Percentiles rank a stretch among this genome's conserved stretches.
phyloP scores from a whole-genome alignment of 2,329 filamentous ascomycete species.

The Botrytis squamosa region DNA sequence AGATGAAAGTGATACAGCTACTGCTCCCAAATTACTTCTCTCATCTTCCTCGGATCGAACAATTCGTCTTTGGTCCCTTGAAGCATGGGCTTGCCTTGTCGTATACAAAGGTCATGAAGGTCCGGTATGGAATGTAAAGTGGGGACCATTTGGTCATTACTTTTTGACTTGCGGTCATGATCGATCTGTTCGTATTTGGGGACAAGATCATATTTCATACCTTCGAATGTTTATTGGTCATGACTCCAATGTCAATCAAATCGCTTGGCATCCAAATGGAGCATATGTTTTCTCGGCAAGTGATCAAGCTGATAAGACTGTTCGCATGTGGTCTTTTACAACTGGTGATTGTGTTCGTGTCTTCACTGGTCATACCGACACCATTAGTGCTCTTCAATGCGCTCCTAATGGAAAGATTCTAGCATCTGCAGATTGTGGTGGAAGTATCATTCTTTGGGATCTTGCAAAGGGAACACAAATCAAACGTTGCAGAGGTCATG shows the following conservation, averaged over 20 bases:
- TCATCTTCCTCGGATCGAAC: conserved; percentile 87
- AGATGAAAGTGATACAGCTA: conserved; percentile 42
- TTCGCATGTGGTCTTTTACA: conserved; percentile 95
- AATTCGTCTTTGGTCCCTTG: conserved; percentile 88
- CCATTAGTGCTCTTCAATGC: conserved; percentile 81
- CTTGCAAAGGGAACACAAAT: conserved; percentile 79
- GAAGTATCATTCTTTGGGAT: conserved; percentile 94
- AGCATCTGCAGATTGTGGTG: conserved; percentile 85
- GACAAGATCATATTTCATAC: conserved; percentile 86
- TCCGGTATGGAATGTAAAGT: conserved; percentile 83
- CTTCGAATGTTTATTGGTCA: conserved; percentile 88
- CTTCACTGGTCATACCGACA: conserved; percentile 87
- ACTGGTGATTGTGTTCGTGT: conserved; percentile 85
- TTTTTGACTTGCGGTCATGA: conserved; percentile 87
- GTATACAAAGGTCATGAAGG: conserved; percentile 92
- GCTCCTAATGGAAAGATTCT: conserved; percentile 84
- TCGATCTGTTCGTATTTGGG: conserved; percentile 86
- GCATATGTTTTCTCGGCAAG: conserved; percentile 92
- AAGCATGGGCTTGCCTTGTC: conserved; percentile 88
- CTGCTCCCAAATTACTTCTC: conserved; percentile 72
- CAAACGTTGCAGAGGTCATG: conserved; percentile 92
- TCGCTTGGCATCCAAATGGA: conserved; percentile 94
- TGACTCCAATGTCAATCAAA: conserved; percentile 84
- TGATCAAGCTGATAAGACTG: conserved; percentile 79
- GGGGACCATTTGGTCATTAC: conserved; percentile 94